Conservation (phyloP, 2,329 filamentous ascomycete genomes). For the Penicillium corylophilum region DNA sequence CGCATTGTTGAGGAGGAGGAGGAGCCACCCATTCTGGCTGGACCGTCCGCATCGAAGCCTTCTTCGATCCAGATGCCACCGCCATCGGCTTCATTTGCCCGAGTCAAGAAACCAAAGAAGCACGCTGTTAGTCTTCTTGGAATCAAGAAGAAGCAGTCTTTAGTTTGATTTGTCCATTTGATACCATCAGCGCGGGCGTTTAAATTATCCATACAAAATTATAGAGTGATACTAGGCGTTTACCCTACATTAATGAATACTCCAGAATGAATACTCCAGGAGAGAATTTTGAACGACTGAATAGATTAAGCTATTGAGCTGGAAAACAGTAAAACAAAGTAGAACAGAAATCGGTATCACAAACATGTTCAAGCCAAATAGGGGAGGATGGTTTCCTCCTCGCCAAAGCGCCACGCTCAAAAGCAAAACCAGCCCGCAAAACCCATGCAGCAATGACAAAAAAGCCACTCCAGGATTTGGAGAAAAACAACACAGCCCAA, state of each 20-base stretch:
- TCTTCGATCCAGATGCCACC: slow-evolving; percentile 40
- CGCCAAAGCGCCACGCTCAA: slow-evolving; percentile 27
- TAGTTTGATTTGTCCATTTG: slow-evolving; percentile 32
- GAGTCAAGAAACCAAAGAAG: slow-evolving; percentile 83
- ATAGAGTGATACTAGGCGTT: not conserved
- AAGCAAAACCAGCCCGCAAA: slow-evolving; percentile 16
- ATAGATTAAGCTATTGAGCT: slow-evolving; percentile 10
- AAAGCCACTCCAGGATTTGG: slow-evolving; percentile 1
- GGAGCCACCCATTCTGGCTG: slow-evolving; percentile 20
- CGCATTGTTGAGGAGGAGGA: slow-evolving; percentile 56
- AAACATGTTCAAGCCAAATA: slow-evolving; percentile 11
- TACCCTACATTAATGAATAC: slow-evolving; percentile 8
- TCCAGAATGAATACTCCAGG: too few relatives aligned
- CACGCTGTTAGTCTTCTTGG: slow-evolving; percentile 71
- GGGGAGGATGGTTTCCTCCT: slow-evolving; percentile 9
- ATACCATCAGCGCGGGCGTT: slow-evolving; percentile 17
- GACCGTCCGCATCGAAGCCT: slow-evolving; percentile 34
- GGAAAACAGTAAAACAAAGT: slow-evolving; percentile 11
- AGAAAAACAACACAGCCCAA: slow-evolving; percentile 8
- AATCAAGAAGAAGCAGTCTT: slow-evolving; percentile 77
- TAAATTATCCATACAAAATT: slow-evolving; percentile 1
- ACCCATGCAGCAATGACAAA: slow-evolving; percentile 10
- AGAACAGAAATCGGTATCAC: slow-evolving; percentile 23
- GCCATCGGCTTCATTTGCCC: slow-evolving; percentile 66
- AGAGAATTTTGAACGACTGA: slow-evolving; percentile 7